Conservation (phyloP, 2,329 filamentous ascomycete species). For the Pseudogymnoascus sp. region DNA sequence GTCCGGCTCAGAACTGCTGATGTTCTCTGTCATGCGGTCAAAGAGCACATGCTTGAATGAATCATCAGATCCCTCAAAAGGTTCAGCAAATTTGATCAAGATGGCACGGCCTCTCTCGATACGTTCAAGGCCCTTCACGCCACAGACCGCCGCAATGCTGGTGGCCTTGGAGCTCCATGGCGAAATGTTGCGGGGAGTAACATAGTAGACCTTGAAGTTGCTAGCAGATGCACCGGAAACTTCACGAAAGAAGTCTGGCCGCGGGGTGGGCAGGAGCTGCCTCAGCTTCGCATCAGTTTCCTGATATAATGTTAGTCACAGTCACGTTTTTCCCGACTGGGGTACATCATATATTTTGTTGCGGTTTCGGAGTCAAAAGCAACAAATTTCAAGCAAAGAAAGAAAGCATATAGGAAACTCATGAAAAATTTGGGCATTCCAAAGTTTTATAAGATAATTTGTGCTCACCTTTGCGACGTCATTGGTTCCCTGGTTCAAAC, state of each 20-base stretch:
- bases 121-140: conserved; percentile 62
- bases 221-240: background rate
- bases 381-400: background rate
- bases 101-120: conserved; percentile 83
- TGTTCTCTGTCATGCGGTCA: conserved; percentile 92
- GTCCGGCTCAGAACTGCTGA: conserved; percentile 58
- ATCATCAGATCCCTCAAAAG: conserved; percentile 40
- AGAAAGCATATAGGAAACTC: background rate
- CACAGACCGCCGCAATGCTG: conserved; percentile 87
- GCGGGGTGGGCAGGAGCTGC: conserved; percentile 19
- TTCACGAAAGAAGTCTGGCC: background rate
- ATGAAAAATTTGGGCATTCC: background rate
- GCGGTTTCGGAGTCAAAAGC: conserved; percentile 6
- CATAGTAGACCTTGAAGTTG: conserved; percentile 38
- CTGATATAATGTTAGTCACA: conserved; percentile 12
- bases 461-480: conserved; percentile 12
- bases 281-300: conserved; percentile 19
- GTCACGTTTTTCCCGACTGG: background rate
- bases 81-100: conserved; percentile 52
- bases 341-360: background rate
- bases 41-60: conserved; percentile 64
- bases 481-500: conserved; percentile 16
- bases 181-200: conserved; percentile 78
- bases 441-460: background rate
- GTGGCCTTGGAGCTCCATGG: conserved; percentile 98